phyloP scores from a whole-genome alignment of 2,329 filamentous ascomycete species.

The Aspergillus sp. region DNA sequence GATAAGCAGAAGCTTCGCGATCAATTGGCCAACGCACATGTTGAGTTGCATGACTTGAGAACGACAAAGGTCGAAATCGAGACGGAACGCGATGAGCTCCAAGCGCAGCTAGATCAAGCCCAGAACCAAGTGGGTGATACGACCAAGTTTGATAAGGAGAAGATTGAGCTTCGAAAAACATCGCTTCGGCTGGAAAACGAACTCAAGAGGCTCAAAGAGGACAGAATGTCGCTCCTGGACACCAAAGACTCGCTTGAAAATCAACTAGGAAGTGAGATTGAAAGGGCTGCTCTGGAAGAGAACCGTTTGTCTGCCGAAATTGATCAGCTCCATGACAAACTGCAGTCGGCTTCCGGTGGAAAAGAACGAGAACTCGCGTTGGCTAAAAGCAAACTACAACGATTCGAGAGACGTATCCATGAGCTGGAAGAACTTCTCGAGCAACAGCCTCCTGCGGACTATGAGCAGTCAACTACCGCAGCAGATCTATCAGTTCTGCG shows the following conservation, averaged over 20 bases:
- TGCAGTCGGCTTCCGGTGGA: constrained; percentile 40
- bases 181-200: constrained; percentile 69
- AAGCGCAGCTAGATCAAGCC: constrained; percentile 58
- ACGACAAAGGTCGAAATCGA: constrained; percentile 58
- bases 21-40: constrained; percentile 58
- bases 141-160: constrained; percentile 66
- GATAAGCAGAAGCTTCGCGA: constrained; percentile 67
- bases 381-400: constrained; percentile 62
- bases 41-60: constrained; percentile 61
- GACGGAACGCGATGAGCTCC: constrained; percentile 67
- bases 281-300: constrained; percentile 66
- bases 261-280: constrained; percentile 65
- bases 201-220: constrained; percentile 63
- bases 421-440: constrained; percentile 55
- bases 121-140: constrained; percentile 59
- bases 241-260: constrained; percentile 61
- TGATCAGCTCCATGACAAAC: constrained; percentile 53
- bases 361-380: constrained; percentile 50
- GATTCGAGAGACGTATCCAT: constrained; percentile 59
- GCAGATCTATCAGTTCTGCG: constrained; percentile 61
- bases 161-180: constrained; percentile 65
- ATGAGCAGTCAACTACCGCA: constrained; percentile 32
- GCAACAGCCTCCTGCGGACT: constrained; percentile 49
- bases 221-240: constrained; percentile 58
- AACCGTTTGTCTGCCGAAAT: constrained; percentile 55